Evolutionary conservation across 2,329 filamentous ascomycete genomes (phyloP).

Genomic region (Cercospora sp.): DNA sequence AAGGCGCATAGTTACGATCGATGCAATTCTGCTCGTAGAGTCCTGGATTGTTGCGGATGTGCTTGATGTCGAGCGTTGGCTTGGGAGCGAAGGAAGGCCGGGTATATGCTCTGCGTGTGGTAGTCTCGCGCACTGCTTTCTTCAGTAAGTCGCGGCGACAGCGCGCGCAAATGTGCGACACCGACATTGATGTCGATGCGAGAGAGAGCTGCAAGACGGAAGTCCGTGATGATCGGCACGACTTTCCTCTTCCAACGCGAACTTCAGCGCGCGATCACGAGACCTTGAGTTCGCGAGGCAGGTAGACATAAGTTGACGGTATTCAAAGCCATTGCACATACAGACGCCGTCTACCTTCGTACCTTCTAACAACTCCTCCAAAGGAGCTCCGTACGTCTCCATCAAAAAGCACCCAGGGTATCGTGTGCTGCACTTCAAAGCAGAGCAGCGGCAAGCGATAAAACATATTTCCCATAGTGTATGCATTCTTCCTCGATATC

Average conservation of each 20-base stretch:
- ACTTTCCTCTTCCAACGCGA: conserved; percentile 4
- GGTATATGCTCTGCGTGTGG: conserved; percentile 36
- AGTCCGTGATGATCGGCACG: conserved; percentile 8
- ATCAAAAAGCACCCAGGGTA: conserved; percentile 15
- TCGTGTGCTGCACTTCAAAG: conserved; percentile 15
- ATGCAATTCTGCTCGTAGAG: conserved; percentile 81
- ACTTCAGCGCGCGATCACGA: conserved; percentile 1
- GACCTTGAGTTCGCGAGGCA: background rate
- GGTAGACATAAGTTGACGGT: background rate
- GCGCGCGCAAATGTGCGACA: conserved; percentile 22
- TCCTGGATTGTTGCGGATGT: conserved; percentile 82
- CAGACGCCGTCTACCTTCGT: background rate
- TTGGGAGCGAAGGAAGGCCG: conserved; percentile 75
- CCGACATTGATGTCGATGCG: conserved; percentile 15
- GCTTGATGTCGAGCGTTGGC: conserved; percentile 77
- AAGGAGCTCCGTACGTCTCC: conserved; percentile 2
- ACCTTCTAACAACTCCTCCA: background rate
- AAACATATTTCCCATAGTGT: conserved; percentile 11
- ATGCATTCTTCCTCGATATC: conserved; percentile 13
- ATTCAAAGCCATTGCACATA: background rate
- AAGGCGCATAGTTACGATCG: conserved; percentile 74
- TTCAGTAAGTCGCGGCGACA: conserved; percentile 14
- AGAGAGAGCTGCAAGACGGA: conserved; percentile 2
- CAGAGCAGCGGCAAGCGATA: conserved; percentile 15
- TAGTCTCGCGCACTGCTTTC: background rate